Conservation (phyloP, 108 stramenopile species). For the Pseudonitzschia multistriata region DNA sequence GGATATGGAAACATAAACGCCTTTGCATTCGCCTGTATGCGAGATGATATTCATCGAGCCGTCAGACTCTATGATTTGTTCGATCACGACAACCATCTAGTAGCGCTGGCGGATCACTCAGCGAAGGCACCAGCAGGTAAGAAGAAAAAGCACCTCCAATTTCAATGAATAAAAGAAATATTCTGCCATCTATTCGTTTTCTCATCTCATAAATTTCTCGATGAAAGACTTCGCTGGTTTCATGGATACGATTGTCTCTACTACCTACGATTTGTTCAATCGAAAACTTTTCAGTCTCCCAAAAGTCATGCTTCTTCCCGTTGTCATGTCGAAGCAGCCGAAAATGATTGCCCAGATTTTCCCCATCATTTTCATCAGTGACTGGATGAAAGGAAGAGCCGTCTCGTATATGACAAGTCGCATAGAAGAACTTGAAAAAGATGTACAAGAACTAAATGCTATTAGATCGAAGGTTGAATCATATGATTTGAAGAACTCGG, state of each 20-base stretch:
- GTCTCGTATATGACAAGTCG: conserved; percentile 67
- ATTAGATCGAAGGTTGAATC: conserved; percentile 80
- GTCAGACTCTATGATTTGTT: conserved; percentile 82
- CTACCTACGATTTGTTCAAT: conserved; percentile 72
- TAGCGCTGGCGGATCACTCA: conserved; percentile 70
- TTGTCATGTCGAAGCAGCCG: conserved; percentile 73
- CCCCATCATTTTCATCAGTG: conserved; percentile 75
- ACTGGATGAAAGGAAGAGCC: conserved; percentile 66
- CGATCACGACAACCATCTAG: conserved; percentile 67
- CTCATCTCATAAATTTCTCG: not conserved
- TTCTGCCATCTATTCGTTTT: not conserved
- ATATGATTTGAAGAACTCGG: conserved; percentile 88
- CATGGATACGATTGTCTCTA: conserved; percentile 74
- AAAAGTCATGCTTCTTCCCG: conserved; percentile 74
- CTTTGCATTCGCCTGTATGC: conserved; percentile 70
- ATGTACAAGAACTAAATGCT: conserved; percentile 53
- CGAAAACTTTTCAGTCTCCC: conserved; percentile 87
- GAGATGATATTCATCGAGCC: conserved; percentile 74
- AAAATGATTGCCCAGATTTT: conserved; percentile 72
- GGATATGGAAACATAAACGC: conserved; percentile 78
- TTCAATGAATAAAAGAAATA: not conserved
- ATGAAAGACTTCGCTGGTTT: conserved; percentile 55
- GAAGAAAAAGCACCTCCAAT: not conserved
- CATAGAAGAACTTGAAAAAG: conserved; percentile 71
- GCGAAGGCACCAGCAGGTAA: conserved; percentile 66